These are phyloP conservation scores for Lentithecium fluviatile DNA, from an alignment of 495 filamentous ascomycete species.

Conservation along the genomic window DNA sequence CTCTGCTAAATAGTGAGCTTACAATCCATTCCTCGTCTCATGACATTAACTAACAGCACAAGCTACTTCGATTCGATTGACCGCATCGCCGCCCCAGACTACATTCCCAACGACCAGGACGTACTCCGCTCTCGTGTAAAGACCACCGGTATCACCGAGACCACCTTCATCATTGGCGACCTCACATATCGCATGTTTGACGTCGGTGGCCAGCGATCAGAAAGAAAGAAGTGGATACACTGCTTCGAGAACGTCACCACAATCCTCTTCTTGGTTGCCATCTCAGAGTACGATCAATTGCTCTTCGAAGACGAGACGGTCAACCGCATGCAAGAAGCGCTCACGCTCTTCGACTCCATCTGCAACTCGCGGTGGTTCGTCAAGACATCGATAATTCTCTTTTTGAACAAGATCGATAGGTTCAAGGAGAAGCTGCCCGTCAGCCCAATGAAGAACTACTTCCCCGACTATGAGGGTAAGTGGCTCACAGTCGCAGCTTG, in stretches of 20 bases:
- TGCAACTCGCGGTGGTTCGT: constrained; percentile 98
- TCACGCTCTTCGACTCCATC: constrained; percentile 97
- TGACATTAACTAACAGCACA: constrained; percentile 18
- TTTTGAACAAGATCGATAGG: constrained; percentile 98
- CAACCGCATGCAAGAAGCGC: constrained; percentile 99
- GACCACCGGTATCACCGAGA: constrained; percentile 97
- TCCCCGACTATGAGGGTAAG: constrained; percentile 73
- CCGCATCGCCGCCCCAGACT: constrained; percentile 80
- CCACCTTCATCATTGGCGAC: constrained; percentile 88
- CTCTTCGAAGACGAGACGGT: constrained; percentile 96
- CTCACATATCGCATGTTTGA: constrained; percentile 99
- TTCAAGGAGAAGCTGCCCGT: constrained; percentile 82
- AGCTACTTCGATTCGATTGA: constrained; percentile 93
- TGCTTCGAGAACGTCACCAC: constrained; percentile 97
- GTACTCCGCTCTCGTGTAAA: constrained; percentile 87
- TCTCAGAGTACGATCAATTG: constrained; percentile 96
- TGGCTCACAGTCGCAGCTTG: neutral
- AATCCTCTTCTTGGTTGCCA: constrained; percentile 89
- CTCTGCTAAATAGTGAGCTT: constrained; percentile 84
- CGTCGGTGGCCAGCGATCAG: constrained; percentile 93
- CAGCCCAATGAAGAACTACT: constrained; percentile 83
- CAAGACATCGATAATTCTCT: constrained; percentile 91
- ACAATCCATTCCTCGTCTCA: constrained; percentile 17
- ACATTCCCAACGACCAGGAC: constrained; percentile 95
- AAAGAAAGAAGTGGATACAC: constrained; percentile 99